A percentile compares a stretch with the other conserved stretches of the same genome.
Evolutionary conservation across 495 filamentous ascomycete genomes (phyloP).

Genomic region (Cercophora newfieldiana): DNA sequence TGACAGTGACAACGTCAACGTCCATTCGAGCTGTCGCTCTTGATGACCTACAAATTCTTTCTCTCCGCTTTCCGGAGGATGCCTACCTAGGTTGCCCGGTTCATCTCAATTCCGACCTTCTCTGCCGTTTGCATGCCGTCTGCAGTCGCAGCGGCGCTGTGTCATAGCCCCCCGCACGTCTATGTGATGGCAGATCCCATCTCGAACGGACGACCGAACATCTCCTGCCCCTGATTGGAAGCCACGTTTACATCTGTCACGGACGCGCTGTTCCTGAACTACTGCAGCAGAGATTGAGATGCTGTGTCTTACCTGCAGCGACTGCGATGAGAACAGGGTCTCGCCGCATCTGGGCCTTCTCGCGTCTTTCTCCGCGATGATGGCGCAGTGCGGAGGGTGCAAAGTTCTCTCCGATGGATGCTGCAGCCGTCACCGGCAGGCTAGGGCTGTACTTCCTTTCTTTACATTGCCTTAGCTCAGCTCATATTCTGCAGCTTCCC

Average conservation of each 20-base stretch:
- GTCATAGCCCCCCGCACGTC: background rate
- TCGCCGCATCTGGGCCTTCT: conserved; percentile 14
- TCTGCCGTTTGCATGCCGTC: conserved; percentile 3
- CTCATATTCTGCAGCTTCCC: conserved; percentile 5
- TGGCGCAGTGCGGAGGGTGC: conserved; percentile 10
- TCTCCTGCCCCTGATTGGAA: background rate
- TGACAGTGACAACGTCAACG: background rate
- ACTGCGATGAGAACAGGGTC: background rate
- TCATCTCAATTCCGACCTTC: background rate
- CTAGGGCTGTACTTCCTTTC: background rate
- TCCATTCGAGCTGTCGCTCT: background rate
- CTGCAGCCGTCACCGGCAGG: background rate
- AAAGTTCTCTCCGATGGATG: conserved; percentile 5
- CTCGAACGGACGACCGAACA: background rate
- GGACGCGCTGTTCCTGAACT: conserved; percentile 13
- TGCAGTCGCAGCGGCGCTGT: background rate
- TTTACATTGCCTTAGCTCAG: background rate
- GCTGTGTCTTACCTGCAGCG: background rate
- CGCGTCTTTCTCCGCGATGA: conserved; percentile 12
- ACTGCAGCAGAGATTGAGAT: conserved; percentile 10
- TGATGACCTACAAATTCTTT: background rate
- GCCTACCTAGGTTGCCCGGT: background rate
- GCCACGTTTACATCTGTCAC: background rate
- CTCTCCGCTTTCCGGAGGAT: background rate
- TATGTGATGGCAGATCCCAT: too few species aligned